These are phyloP conservation scores for Infundibulicybe gibba DNA, from an alignment of 768 basidiomycete genomes.

Conservation along the genomic window DNA sequence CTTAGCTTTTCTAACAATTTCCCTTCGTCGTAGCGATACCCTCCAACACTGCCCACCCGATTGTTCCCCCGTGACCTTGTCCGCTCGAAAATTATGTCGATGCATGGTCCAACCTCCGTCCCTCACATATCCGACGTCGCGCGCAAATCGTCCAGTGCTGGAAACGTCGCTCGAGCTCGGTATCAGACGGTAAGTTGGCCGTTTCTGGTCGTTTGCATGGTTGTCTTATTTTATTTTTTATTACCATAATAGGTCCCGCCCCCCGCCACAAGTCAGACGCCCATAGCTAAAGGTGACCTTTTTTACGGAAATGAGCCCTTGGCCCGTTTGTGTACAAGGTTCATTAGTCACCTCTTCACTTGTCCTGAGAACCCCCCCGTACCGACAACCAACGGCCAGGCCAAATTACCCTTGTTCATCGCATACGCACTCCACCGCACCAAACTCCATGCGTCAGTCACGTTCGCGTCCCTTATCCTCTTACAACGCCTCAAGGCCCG, in stretches of 20 bases:
- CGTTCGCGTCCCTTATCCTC: slow-evolving; percentile 61
- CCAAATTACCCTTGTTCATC: slow-evolving; percentile 73
- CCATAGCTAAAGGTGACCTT: slow-evolving; percentile 39
- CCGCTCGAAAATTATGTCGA: no score
- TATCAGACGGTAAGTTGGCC: slow-evolving; percentile 4
- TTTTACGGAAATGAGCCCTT: slow-evolving; percentile 77
- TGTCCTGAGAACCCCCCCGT: slow-evolving; percentile 78
- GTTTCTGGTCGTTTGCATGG: no score
- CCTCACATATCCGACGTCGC: no score
- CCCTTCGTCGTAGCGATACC: no score
- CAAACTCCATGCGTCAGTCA: slow-evolving; percentile 67
- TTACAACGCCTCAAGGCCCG: slow-evolving; percentile 84
- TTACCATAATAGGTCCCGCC: neutral
- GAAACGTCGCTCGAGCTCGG: no score
- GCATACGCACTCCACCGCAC: slow-evolving; percentile 87
- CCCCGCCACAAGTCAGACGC: slow-evolving; percentile 14
- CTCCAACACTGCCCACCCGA: no score
- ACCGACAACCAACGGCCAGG: slow-evolving; percentile 43
- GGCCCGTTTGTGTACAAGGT: slow-evolving; percentile 67
- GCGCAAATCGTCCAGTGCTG: no score
- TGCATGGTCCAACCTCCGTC: no score
- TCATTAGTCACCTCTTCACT: slow-evolving; percentile 82
- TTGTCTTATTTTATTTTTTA: neutral
- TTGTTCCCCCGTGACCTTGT: no score
- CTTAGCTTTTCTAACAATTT: no score